These are phyloP conservation scores for Apiospora rasikravindrae DNA, from an alignment of 2,329 filamentous ascomycete genomes.

Conservation along the genomic window DNA sequence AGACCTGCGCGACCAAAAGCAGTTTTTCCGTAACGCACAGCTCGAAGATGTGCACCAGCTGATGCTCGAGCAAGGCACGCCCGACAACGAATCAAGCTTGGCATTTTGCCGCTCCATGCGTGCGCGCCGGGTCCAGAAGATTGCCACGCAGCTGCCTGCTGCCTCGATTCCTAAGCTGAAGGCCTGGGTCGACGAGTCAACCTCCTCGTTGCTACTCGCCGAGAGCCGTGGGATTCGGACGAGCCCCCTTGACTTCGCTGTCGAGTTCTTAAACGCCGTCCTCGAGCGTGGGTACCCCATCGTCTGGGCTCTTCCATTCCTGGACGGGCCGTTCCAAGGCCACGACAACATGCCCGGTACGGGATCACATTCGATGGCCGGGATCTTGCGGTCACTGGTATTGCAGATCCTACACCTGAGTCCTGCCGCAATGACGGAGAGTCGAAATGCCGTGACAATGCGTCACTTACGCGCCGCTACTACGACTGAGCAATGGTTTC, in stretches of 20 bases:
- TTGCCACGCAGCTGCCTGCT: slow-evolving; percentile 18
- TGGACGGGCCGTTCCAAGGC: neutral
- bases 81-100: slow-evolving; percentile 17
- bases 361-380: neutral
- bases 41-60: slow-evolving; percentile 1
- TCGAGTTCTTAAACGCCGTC: slow-evolving; percentile 24
- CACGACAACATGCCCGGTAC: neutral
- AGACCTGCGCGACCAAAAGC: slow-evolving; percentile 7
- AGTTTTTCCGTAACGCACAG: neutral
- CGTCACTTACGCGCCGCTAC: neutral
- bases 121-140: slow-evolving; percentile 19
- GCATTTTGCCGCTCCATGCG: slow-evolving; percentile 25
- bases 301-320: slow-evolving; percentile 22
- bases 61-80: neutral
- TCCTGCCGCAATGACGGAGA: slow-evolving; percentile 12
- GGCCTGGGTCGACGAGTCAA: slow-evolving; percentile 17
- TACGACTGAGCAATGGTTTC: neutral
- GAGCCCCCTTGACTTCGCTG: slow-evolving; percentile 24
- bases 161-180: neutral
- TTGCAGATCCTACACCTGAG: slow-evolving; percentile 15
- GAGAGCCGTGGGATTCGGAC: slow-evolving; percentile 23
- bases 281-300: slow-evolving; percentile 19
- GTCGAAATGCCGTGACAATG: neutral
- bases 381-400: slow-evolving; percentile 16
- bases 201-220: slow-evolving; percentile 24